Conservation (phyloP, 345 rosid species). For the Geranium rotundifolium region DNA sequence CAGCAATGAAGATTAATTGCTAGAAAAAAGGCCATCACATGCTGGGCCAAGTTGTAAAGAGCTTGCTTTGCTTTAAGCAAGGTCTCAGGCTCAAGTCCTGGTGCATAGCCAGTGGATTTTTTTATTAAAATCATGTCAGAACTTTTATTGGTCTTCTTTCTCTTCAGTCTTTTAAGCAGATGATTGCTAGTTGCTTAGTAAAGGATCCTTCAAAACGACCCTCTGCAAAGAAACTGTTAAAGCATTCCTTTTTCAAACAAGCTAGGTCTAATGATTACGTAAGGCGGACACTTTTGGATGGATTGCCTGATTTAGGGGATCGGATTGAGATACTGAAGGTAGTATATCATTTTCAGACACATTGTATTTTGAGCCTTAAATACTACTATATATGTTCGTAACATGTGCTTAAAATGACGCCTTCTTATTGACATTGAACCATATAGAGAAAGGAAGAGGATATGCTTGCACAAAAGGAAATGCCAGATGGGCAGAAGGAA, state of each 20-base stretch:
- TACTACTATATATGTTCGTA: not conserved
- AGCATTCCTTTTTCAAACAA: too few relatives aligned
- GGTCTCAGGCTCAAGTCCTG: too few relatives aligned
- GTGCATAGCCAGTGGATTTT: not conserved
- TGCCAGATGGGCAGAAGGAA: conserved; percentile 89
- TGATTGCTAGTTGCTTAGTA: conserved; percentile 97
- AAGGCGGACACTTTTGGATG: conserved; percentile 66
- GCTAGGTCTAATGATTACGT: conserved; percentile 86
- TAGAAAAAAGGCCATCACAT: too few relatives aligned
- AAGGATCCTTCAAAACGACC: conserved; percentile 97
- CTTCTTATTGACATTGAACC: conserved; percentile 15
- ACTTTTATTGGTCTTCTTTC: conserved; percentile 10
- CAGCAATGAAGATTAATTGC: too few relatives aligned
- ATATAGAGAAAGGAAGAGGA: conserved; percentile 87
- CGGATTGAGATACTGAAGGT: conserved; percentile 90
- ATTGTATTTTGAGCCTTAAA: too few relatives aligned
- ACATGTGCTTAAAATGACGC: not conserved
- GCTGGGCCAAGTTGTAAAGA: too few relatives aligned
- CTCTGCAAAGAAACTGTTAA: conserved; percentile 66
- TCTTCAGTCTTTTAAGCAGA: conserved; percentile 91
- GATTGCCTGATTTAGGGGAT: conserved; percentile 86
- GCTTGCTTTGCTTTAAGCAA: too few relatives aligned
- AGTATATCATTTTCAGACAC: conserved; percentile 4
- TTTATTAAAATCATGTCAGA: not conserved
- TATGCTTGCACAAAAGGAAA: conserved; percentile 98